Evolutionary conservation across 108 stramenopile species (phyloP).

Genomic region (Cyclotella cryptica): DNA sequence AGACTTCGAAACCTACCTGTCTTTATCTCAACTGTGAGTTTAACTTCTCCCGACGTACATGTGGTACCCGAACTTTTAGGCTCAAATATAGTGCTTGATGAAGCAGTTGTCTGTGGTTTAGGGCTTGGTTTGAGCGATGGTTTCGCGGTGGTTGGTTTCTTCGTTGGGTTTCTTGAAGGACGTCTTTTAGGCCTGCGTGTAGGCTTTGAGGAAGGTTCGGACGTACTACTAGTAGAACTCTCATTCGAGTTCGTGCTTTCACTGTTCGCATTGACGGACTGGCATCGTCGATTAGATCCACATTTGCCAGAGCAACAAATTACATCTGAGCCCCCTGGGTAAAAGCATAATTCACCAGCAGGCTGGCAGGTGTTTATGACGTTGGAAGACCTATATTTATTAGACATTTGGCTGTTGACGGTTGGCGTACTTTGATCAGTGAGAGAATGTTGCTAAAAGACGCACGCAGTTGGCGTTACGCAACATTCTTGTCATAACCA

Average conservation of each 20-base stretch:
- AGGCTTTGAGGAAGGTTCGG: neutral
- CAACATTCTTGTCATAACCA: neutral
- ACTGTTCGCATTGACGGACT: conserved; percentile 3
- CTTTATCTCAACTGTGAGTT: conserved; percentile 45
- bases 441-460: too few species aligned
- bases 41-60: conserved; percentile 17
- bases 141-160: neutral
- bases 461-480: neutral
- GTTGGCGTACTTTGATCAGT: too few species aligned
- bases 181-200: conserved; percentile 1
- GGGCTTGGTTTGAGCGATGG: neutral
- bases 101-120: neutral
- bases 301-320: conserved; percentile 37
- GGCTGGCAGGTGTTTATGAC: conserved; percentile 12
- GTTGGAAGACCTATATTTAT: too few species aligned
- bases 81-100: neutral
- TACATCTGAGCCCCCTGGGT: conserved; percentile 12
- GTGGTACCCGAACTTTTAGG: conserved; percentile 8
- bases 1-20: conserved; percentile 28
- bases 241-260: neutral
- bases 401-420: too few species aligned
- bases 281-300: conserved; percentile 19
- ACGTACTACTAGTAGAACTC: neutral
- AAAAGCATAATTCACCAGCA: conserved; percentile 21
- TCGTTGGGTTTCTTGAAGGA: conserved; percentile 2